Evolutionary conservation across 1,139 yeast species (phyloP).

Genomic region (Zygosaccharomyces sapae): DNA sequence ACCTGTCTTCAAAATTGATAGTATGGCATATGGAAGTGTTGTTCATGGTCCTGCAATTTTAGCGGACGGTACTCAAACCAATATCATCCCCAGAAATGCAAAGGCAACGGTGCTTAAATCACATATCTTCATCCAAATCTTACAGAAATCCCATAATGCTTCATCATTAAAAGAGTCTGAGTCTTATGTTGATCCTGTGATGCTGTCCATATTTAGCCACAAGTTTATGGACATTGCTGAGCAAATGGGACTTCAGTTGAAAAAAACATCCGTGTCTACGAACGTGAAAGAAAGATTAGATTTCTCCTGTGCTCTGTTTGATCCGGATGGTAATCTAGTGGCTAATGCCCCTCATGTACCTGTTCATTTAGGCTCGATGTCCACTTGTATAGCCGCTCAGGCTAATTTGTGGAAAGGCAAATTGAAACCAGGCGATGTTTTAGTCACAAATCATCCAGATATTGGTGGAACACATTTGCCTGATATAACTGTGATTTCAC

Average conservation of each 20-base stretch:
- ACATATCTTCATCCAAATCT: conserved; percentile 49
- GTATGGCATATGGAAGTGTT: conserved; percentile 48
- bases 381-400: conserved; percentile 69
- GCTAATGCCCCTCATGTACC: conserved; percentile 90
- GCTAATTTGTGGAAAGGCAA: conserved; percentile 58
- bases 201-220: conserved; percentile 73
- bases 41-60: conserved; percentile 77
- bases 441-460: conserved; percentile 73
- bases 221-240: conserved; percentile 85
- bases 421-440: conserved; percentile 63
- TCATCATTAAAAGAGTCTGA: conserved; percentile 37
- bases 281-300: conserved; percentile 80
- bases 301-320: conserved; percentile 79
- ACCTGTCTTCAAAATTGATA: conserved; percentile 48
- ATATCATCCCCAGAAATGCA: conserved; percentile 68
- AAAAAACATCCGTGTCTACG: conserved; percentile 75
- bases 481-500: conserved; percentile 67
- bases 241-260: conserved; percentile 81
- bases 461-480: conserved; percentile 83
- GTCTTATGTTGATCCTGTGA: conserved; percentile 54
- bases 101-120: conserved; percentile 56
- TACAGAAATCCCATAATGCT: conserved; percentile 31
- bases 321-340: conserved; percentile 68
- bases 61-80: conserved; percentile 83
- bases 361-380: conserved; percentile 83